Evolutionary conservation across 2,329 filamentous ascomycete species (phyloP), one percentile per base, ranked within the genome.

Genomic region (Trichoderma gracile): DNA sequence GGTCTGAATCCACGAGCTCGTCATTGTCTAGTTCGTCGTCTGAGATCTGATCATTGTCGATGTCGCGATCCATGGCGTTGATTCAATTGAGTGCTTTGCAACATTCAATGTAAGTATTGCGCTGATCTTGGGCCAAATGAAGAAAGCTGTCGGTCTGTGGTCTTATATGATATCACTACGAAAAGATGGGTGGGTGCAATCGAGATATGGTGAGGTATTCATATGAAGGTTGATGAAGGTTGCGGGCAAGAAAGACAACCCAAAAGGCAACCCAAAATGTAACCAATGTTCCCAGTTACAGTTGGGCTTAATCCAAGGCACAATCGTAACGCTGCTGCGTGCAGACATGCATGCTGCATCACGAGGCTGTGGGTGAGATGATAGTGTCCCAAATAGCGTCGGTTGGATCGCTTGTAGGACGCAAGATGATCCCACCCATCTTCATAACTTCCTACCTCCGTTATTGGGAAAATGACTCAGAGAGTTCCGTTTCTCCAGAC

Each of bases 361-460:
- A 54, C 59, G 49, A 45, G 49, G 17, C 33, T n/a, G 49, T 19
- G 38, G 33, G 58, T 61, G 23, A 21, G 14, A 45, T 30, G 40
- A 23, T 52, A 53, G 58, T 43, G n/a, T 19, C 58, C n/a, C 21
- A n/a, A 53, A 25, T 54, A 59, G 56, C 56, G 56, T 25, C 56
- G 56, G 33, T 38, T 38, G 33, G 12, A 38, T 14, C 12, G 33
- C 56, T 21, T 46, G 33, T 33, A 33, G 30, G 30, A 10, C 8
- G 56, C 42, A 38, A 19, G 49, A 46, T 50, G 25, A 53, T 62
- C 47, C 47, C 49, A 62, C 57, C 57, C 40, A 53, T 53, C 57
- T 52, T 52, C 14, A 12, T 25, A 50, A 5, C 12, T 23, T 30
- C 10, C 49, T 42, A n/a, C 25, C 33, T 25, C 10, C 12, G 25